A percentile compares a stretch with the other conserved stretches of the same genome.
Evolutionary conservation across 805 yeast genomes (phyloP).

Genomic region (Sugiyamaella lignohabitans): DNA sequence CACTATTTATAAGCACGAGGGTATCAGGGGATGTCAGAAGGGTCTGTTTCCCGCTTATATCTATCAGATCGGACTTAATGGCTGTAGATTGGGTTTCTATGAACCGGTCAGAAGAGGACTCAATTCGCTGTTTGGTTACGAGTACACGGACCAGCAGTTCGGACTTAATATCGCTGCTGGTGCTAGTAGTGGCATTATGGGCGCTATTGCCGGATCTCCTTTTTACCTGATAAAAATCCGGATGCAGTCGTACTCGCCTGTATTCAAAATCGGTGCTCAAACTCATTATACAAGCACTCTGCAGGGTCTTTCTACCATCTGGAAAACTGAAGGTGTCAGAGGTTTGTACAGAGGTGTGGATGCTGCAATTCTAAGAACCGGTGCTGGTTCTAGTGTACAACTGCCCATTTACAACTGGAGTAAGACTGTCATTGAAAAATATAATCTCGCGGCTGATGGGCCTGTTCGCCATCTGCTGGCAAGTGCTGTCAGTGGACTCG

Average conservation of each 20-base stretch:
- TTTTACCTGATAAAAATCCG: slow-evolving; percentile 88
- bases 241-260: slow-evolving; percentile 85
- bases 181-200: slow-evolving; percentile 76
- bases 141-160: slow-evolving; percentile 41
- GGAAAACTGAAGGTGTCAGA: slow-evolving; percentile 57
- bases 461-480: slow-evolving; percentile 66
- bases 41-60: slow-evolving; percentile 85
- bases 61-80: slow-evolving; percentile 87
- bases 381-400: slow-evolving; percentile 93
- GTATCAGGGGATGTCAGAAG: slow-evolving; percentile 79
- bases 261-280: slow-evolving; percentile 77
- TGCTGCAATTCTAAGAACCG: slow-evolving; percentile 91
- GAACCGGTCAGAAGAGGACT: slow-evolving; percentile 70
- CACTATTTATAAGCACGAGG: slow-evolving; percentile 71
- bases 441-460: slow-evolving; percentile 53
- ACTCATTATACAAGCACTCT: slow-evolving; percentile 69
- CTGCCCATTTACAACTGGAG: slow-evolving; percentile 81
- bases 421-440: slow-evolving; percentile 52
- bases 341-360: slow-evolving; percentile 89
- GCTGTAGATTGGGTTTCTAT: slow-evolving; percentile 89
- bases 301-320: slow-evolving; percentile 63
- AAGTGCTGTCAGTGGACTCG: slow-evolving; percentile 75
- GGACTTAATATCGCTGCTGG: slow-evolving; percentile 73
- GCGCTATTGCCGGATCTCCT: slow-evolving; percentile 88
- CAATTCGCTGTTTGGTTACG: slow-evolving; percentile 51